Conservation (phyloP, 73 alveolate species). For the Paramecium caudatum region DNA sequence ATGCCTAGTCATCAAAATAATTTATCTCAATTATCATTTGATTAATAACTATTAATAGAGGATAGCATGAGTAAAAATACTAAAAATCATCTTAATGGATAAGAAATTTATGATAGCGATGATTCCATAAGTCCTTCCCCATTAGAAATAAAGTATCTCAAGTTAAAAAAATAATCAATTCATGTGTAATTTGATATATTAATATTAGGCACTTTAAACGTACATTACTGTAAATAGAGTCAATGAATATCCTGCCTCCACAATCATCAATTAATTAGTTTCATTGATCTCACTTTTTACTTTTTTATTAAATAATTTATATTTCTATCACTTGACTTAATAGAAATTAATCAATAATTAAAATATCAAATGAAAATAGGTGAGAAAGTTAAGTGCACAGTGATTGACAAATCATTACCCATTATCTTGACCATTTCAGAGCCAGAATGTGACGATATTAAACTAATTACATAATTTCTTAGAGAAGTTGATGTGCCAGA, state of each 20-base stretch:
- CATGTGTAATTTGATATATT: not conserved
- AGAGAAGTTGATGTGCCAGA: too few relatives aligned
- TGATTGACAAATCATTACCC: too few relatives aligned
- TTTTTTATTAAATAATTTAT: too few relatives aligned
- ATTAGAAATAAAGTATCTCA: constrained; percentile 1
- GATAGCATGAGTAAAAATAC: constrained; percentile 30
- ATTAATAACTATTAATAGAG: not conserved
- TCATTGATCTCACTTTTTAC: not conserved
- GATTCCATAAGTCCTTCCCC: constrained; percentile 17
- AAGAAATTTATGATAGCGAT: constrained; percentile 1
- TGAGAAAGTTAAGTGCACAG: too few relatives aligned
- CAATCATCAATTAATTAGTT: constrained; percentile 1
- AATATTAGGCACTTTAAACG: constrained; percentile 18
- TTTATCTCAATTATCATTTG: constrained; percentile 4
- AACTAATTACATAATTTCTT: too few relatives aligned
- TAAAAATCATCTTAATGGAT: not conserved
- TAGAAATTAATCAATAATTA: too few relatives aligned
- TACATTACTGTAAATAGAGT: constrained; percentile 1
- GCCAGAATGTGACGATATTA: too few relatives aligned
- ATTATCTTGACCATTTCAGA: too few relatives aligned
- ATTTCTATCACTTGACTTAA: too few relatives aligned
- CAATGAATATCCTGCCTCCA: constrained; percentile 49
- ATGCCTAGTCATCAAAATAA: constrained; percentile 39
- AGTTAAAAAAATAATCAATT: constrained; percentile 1
- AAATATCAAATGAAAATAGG: too few relatives aligned